Base-by-base conservation (phyloP, 208 protist genomes). In the Angomonas deanei region DNA sequence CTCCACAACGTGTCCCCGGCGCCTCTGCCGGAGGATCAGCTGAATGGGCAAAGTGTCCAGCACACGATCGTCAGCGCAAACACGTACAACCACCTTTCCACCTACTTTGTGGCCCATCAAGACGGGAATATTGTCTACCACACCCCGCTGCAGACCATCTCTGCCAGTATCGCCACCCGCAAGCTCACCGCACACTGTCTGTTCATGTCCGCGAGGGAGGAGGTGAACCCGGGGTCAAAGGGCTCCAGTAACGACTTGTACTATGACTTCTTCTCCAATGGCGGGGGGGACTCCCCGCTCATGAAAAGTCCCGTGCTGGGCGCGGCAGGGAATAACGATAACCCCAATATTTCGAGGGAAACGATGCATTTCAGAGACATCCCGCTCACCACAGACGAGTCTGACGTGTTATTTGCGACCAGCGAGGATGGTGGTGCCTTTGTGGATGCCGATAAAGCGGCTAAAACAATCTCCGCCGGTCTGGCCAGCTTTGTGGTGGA, bases 11-110 rank as follows among this genome's bases (percentile, higher is more conserved):
- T 5, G 4, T 2, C 23, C 50, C 11, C 50, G 50, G 78, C 75
- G 27, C 72, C 70, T 19, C 66, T 67, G 19, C 72, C 68, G 3
- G 47, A 61, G 27, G 58, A 60, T 15, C 59, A 70, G 33, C 42
- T 60, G 47, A 76, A 70, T 48, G 75, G 52, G 48, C 67, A 72
- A 0, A 75, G 84, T 6, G 61, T 94, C 21, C 80, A 87, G 48
- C 73, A 90, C 68, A 91, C 88, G 17, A 76, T 94, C 27, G 61
- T 91, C 26, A 74, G 72, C 50, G 88, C 77, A 3, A 86, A 68
- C 68, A 91, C 76, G 21, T 94, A 82, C 70, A 92, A 85, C 71
- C 88, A 94, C 69, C 68, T 94, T 47, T 81, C 74, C 26, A 42
- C 82, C 3, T 89, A 92, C 68, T 61, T 83, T 21, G 68, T 87